Evolutionary conservation across 2,329 filamentous ascomycete genomes (phyloP), one percentile per base, ranked within the genome.

Genomic region (Ophiostoma himal-ulmi): DNA sequence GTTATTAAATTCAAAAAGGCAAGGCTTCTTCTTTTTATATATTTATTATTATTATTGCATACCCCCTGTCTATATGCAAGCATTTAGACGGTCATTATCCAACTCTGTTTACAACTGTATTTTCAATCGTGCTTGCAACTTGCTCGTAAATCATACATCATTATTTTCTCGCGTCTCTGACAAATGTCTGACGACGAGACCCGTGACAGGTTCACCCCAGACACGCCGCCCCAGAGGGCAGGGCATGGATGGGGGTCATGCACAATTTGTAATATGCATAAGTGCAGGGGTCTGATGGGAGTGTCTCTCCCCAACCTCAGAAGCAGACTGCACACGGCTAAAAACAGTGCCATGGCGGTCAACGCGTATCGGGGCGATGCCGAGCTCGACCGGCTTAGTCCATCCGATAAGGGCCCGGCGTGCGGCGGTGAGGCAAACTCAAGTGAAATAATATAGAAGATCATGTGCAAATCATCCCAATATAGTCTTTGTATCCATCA

Each of bases 21-120:
- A 39, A 5, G 37, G 37, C 37, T 39, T 8, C 11, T 39, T 39
- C 3, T 39, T 39, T 0, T 39, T 39, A 30, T 62, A 26, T 20
- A 17, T 64, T 36, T 26, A 11, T 57, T 36, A 5, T 62, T 36
- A n/a, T 20, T 20, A 30, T 57, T 22, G 44, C 44, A 30, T 30
- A 30, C 52, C 8, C 52, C 52, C 22, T 57, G 52, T 57, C 52
- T 57, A 57, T 57, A 57, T 57, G 52, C 52, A 57, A 57, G 13
- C 52, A 57, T 26, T 26, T 10, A 30, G 3, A 30, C 4, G 30
- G 30, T 30, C 4, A 30, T 30, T 30, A 30, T 30, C 1, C 30
- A 30, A 30, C 30, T 30, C 30, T 30, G 30, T 30, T 30, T 30
- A 30, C 30, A 30, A 30, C 30, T 30, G 30, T 30, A 30, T 4